phyloP scores from a whole-genome alignment of 83 land plant genomes.

The Picea mariana region DNA sequence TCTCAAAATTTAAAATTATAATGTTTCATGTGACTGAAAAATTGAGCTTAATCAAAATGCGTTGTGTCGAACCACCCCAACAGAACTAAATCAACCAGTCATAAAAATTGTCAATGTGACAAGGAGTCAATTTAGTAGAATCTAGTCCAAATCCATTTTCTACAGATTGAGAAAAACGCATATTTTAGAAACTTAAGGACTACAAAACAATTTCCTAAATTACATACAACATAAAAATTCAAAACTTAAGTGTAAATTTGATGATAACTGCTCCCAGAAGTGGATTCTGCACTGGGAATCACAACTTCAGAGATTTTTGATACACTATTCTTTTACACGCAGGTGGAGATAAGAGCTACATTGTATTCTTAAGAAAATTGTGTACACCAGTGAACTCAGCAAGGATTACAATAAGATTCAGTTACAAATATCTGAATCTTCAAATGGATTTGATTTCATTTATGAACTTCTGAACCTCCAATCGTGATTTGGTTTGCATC shows the following conservation, averaged over 20 bases:
- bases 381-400: background rate
- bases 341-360: background rate
- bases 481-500: background rate
- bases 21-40: too few relatives aligned
- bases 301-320: background rate
- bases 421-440: constrained; percentile 11
- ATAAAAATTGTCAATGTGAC: background rate
- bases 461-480: background rate
- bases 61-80: background rate
- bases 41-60: background rate
- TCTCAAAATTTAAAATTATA: too few relatives aligned
- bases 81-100: background rate
- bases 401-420: constrained; percentile 2
- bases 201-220: background rate
- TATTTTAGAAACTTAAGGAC: background rate
- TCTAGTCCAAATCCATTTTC: background rate
- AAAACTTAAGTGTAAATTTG: background rate
- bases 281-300: background rate
- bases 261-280: background rate
- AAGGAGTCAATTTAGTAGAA: background rate
- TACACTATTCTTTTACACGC: background rate
- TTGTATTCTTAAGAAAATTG: background rate
- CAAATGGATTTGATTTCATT: background rate
- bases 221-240: background rate
- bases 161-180: background rate